Evolutionary conservation across 352 stramenopile species (phyloP), one percentile per base, ranked within the genome.

Genomic region (Aphanomyces cochlioides): DNA sequence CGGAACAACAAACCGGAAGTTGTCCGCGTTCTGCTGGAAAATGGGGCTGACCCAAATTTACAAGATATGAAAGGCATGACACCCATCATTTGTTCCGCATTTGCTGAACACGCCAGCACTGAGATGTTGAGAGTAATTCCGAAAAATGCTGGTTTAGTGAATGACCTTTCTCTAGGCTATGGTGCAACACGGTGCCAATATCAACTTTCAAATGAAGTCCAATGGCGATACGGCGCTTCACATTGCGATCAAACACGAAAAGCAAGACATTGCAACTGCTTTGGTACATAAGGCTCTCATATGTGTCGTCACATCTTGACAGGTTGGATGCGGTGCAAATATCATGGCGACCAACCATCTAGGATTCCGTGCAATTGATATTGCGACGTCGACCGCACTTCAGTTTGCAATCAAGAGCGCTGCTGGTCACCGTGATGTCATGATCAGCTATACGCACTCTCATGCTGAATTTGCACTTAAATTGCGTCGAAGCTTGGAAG

Each of bases 381-480:
- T 84, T 75, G 91, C 86, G n/a, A 90, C 86, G 1, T 91, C 86
- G 10, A 90, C 84, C 10, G 80, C 83, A 66, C 75, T 94, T 17
- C 86, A 92, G 66, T 94, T 92, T 56, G 83, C 90, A 54, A 89
- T 93, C 69, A 93, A 93, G 67, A 80, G 81, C 36, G 83, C 80
- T 28, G 85, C 85, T 0, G 87, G 87, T 5, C 85, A 88, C 43
- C 87, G 87, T 38, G 87, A 95, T 54, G 87, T 95, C 13, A 93
- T 95, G 85, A 95, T 95, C 72, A 91, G 81, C 68, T 95, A 95
- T 76, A 93, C 87, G 19, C 87, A 92, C 72, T 91, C 87, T 17
- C 85, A 92, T 65, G 72, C 74, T 41, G 79, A 89, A 60, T 92
- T 94, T 74, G 86, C 84, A 4, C 77, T 78, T 34, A 84, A 84